Evolutionary conservation across 1,284 basidiomycete genomes (phyloP), one percentile per base, ranked within the genome.

Genomic region (Irpex rosettiformis): DNA sequence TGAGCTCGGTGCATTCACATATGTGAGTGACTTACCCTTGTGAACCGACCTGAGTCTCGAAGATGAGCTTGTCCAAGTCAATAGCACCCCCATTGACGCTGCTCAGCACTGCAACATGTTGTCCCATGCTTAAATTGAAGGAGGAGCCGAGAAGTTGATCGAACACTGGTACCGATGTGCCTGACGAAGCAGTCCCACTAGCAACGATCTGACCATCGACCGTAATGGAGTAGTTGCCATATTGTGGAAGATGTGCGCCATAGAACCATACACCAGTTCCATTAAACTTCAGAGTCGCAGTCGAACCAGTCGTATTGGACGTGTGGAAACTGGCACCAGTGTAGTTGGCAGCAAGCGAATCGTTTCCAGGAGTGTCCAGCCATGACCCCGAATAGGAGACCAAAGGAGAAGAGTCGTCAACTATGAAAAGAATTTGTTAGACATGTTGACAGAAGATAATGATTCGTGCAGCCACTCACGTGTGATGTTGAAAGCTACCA

Each of bases 211-310:
- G 58, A 8, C 78, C 78, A 63, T 85, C 83, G 5, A 85, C 70
- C 8, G 73, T 60, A 25, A 84, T 61, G 27, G 70, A 70, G 66
- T 78, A 85, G 22, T 70, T 65, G 52, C 83, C 83, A 64, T 84
- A 84, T 57, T 73, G 70, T 22, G 79, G 73, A 59, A 75, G 66
- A 40, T 69, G 72, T 13, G 77, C 78, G 30, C 82, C 83, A 63
- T 76, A 80, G 54, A 84, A 65, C 66, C 77, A 77, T 54, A 83
- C 73, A 3, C 80, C 83, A 59, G 82, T 84, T 21, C 83, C 82
- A 75, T 62, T 65, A 62, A 71, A 70, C 52, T 62, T 63, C 57
- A 70, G 55, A 21, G 64, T 58, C 1, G 67, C 68, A 5, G 67
- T 56, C 1, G 72, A 69, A 27, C 67, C 69, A 33, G 62, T 61